Base-by-base conservation (phyloP, 1,284 basidiomycete species). In the Tilletiopsis washingtonensis region DNA sequence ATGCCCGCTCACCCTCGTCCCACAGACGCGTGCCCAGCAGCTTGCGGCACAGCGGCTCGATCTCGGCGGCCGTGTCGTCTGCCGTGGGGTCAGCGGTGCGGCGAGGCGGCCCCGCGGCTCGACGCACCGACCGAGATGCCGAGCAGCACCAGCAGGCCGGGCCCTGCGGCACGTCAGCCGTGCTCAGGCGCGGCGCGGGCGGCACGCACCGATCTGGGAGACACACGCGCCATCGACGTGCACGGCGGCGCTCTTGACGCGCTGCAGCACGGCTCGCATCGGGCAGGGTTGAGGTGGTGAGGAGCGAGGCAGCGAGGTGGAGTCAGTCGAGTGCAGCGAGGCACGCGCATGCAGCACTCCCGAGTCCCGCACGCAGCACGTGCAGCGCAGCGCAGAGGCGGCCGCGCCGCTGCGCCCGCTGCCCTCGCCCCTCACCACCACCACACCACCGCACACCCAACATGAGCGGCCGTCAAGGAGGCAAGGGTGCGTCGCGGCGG, bases 181-280 rank as follows among this genome's bases (percentile, higher is more conserved):
- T 34, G 9, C 9, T n/a, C 29, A 34, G 9, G 9, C n/a, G n/a
- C 29, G 9, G 29, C n/a, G 29, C 29, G 2, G 6, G 0, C 14
- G 14, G 44, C 4, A 12, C 34, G n/a, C 24, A 6, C 14, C 27
- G 3, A 25, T 24, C 23, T 4, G 12, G 19, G 19, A 4, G 45
- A 45, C 14, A 1, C 19, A 25, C 5, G 4, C 17, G 24, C 51
- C 67, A n/a, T 45, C 36, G 66, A 63, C 67, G 37, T 69, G 62
- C 23, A 71, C 68, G 4, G 64, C 61, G 9, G 67, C 67, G 29
- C 65, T 60, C 45, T 63, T 68, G 41, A 71, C 68, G 20, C 68
- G 62, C 51, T 71, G 67, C n/a, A 71, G 51, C 3, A 71, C 65
- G 1, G 65, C 68, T 29, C 65, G 47, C 68, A 71, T 67, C n/a